Evolutionary conservation across 2,329 filamentous ascomycete species (phyloP), one percentile per base, ranked within the genome.

Genomic region (Alternaria arborescens): DNA sequence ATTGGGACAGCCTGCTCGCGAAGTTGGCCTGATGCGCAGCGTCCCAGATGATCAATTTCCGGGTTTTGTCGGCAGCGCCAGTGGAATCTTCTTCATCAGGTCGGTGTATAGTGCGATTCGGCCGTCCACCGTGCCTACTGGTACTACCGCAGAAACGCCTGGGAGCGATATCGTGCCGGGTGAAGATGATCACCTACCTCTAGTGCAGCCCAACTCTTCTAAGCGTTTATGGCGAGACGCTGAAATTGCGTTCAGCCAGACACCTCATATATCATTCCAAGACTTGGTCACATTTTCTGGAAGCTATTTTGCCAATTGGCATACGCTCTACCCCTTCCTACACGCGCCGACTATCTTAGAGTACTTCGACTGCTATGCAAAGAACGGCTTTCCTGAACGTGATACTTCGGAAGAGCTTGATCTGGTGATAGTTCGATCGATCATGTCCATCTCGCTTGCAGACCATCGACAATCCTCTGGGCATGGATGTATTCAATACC

Each of bases 1-100:
- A 26, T 67, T 58, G 26, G 44, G 47, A 46, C 69, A 61, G 14
- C 68, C 65, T 46, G 65, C 69, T 52, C 78, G 78, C 18, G 81
- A 84, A 59, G 78, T 83, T 28, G 83, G 83, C 10, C 71, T 86
- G 56, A 87, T 87, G 84, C 80, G 85, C 59, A 82, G 83, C 63
- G 77, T 80, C 28, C 79, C 78, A 16, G 79, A 80, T 28, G 78
- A 81, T 30, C 82, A 80, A 22, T 81, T 81, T 3, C 82, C 84
- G 14, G 84, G 82, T 0, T 88, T 88, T 56, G 81, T 87, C 5
- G 86, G 86, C 4, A 87, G 85, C 52, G 83, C 83, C 16, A 87
- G 85, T 60, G 86, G 86, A 1, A 87, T 87, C n/a, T 82, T 86
- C 66, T 87, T 87, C 66, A 84, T 87, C 34, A 81, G 84, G 6